Evolutionary conservation across 1,139 yeast genomes (phyloP).

Genomic region (Kodamaea fungicola): DNA sequence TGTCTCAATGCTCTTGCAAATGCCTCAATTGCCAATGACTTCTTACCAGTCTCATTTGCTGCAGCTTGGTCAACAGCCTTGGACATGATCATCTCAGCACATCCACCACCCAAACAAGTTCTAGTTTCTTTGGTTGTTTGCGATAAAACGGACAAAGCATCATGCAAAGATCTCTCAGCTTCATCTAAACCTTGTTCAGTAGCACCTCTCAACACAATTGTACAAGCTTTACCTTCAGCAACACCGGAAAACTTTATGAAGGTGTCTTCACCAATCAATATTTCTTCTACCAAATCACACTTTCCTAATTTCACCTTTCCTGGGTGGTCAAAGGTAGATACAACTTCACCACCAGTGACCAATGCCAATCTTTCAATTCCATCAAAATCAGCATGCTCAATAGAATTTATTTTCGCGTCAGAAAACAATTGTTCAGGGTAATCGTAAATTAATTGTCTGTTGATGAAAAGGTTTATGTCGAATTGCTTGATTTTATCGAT

Average conservation of each 20-base stretch:
- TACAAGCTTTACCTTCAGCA: slow-evolving; percentile 94
- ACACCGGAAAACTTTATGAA: slow-evolving; percentile 90
- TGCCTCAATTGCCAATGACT: slow-evolving; percentile 90
- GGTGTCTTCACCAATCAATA: slow-evolving; percentile 87
- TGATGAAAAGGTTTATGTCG: slow-evolving; percentile 86
- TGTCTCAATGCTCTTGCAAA: slow-evolving; percentile 93
- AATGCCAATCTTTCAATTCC: slow-evolving; percentile 96
- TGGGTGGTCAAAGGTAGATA: slow-evolving; percentile 92
- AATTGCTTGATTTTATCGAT: slow-evolving; percentile 82
- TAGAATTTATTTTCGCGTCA: slow-evolving; percentile 82
- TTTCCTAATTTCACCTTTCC: slow-evolving; percentile 81
- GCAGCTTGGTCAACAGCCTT: slow-evolving; percentile 96
- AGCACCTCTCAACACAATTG: slow-evolving; percentile 93
- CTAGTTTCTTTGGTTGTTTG: slow-evolving; percentile 95
- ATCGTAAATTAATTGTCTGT: slow-evolving; percentile 94
- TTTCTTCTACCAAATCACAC: slow-evolving; percentile 87
- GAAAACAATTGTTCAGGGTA: slow-evolving; percentile 96
- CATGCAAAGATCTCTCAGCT: slow-evolving; percentile 96
- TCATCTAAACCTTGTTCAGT: slow-evolving; percentile 95
- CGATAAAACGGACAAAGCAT: slow-evolving; percentile 90
- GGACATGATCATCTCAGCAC: slow-evolving; percentile 97
- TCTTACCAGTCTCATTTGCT: slow-evolving; percentile 90
- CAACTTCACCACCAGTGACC: slow-evolving; percentile 98
- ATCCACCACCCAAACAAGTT: slow-evolving; percentile 96
- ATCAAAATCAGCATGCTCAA: slow-evolving; percentile 98